These are phyloP conservation scores for Phytophthora sansomeana DNA, from an alignment of 352 stramenopile species.

Conservation along the genomic window DNA sequence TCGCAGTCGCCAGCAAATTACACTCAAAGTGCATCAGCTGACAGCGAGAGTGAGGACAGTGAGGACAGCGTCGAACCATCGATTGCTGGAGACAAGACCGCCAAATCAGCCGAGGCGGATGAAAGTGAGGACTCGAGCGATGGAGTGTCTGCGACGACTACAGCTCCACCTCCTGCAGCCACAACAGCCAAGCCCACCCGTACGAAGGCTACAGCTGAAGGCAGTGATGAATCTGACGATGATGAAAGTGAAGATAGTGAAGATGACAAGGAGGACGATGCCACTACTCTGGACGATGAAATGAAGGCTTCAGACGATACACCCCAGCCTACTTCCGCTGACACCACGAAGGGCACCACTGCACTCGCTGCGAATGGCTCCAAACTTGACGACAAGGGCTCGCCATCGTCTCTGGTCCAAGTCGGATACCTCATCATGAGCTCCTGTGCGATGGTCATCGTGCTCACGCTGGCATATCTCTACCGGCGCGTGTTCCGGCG, in stretches of 20 bases:
- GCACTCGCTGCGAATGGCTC: slow-evolving; percentile 37
- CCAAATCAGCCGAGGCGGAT: slow-evolving; percentile 16
- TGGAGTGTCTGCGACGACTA: slow-evolving; percentile 5
- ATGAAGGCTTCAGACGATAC: slow-evolving; percentile 26
- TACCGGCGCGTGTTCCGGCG: slow-evolving; percentile 78
- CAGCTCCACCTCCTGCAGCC: neutral
- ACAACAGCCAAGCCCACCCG: slow-evolving; percentile 8
- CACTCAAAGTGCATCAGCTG: slow-evolving; percentile 12
- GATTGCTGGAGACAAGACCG: slow-evolving; percentile 6
- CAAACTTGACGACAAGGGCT: slow-evolving; percentile 20
- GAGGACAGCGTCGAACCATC: slow-evolving; percentile 14
- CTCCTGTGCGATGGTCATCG: slow-evolving; percentile 68
- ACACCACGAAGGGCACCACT: slow-evolving; percentile 14
- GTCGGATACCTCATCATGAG: slow-evolving; percentile 76
- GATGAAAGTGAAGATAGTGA: slow-evolving; percentile 28
- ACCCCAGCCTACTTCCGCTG: slow-evolving; percentile 12
- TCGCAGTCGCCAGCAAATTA: slow-evolving; percentile 9
- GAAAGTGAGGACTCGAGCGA: slow-evolving; percentile 33
- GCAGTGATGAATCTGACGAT: slow-evolving; percentile 3
- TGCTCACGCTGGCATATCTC: slow-evolving; percentile 64
- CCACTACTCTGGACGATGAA: slow-evolving; percentile 38
- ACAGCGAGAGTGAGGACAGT: slow-evolving; percentile 27
- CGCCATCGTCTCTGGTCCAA: slow-evolving; percentile 50
- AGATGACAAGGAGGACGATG: slow-evolving; percentile 30
- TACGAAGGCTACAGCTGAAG: slow-evolving; percentile 16